These are phyloP conservation scores for Cordyceps cateniannulata DNA, from an alignment of 2,329 filamentous ascomycete genomes.

Conservation along the genomic window DNA sequence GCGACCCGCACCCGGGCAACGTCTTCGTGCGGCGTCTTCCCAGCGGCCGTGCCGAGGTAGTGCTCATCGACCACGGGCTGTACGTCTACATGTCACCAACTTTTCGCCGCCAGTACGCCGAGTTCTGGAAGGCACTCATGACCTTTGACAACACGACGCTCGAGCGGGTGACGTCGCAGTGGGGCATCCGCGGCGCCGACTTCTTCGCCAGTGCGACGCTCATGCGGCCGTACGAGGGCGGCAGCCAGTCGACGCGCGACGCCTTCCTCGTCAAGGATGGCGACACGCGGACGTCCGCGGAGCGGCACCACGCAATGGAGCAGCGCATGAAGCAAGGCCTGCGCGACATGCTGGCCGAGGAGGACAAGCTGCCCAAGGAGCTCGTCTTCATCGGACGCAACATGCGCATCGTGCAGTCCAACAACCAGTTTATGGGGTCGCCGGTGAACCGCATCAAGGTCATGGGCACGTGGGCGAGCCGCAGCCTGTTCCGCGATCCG, in stretches of 20 bases:
- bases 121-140: slow-evolving; percentile 91
- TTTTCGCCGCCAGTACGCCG: slow-evolving; percentile 79
- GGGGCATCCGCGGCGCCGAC: slow-evolving; percentile 86
- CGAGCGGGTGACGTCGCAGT: slow-evolving; percentile 61
- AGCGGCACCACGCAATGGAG: slow-evolving; percentile 87
- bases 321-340: slow-evolving; percentile 66
- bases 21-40: slow-evolving; percentile 88
- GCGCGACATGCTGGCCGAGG: slow-evolving; percentile 68
- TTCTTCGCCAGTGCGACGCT: slow-evolving; percentile 88
- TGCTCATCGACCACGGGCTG: slow-evolving; percentile 93
- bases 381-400: slow-evolving; percentile 90
- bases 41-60: slow-evolving; percentile 77
- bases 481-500: slow-evolving; percentile 70
- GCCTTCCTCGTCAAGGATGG: slow-evolving; percentile 59
- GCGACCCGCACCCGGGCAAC: slow-evolving; percentile 95
- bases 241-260: slow-evolving; percentile 60
- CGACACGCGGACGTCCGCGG: slow-evolving; percentile 44
- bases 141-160: slow-evolving; percentile 88
- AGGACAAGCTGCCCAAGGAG: slow-evolving; percentile 83
- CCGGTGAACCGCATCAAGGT: slow-evolving; percentile 93
- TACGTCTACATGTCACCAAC: slow-evolving; percentile 84
- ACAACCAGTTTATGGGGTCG: slow-evolving; percentile 84
- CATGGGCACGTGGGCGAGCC: slow-evolving; percentile 82
- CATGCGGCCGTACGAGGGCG: slow-evolving; percentile 84
- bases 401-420: slow-evolving; percentile 86